Evolutionary conservation across 2,329 filamentous ascomycete genomes (phyloP), one percentile per base, ranked within the genome.

Genomic region (Leptosphaerulina australis): DNA sequence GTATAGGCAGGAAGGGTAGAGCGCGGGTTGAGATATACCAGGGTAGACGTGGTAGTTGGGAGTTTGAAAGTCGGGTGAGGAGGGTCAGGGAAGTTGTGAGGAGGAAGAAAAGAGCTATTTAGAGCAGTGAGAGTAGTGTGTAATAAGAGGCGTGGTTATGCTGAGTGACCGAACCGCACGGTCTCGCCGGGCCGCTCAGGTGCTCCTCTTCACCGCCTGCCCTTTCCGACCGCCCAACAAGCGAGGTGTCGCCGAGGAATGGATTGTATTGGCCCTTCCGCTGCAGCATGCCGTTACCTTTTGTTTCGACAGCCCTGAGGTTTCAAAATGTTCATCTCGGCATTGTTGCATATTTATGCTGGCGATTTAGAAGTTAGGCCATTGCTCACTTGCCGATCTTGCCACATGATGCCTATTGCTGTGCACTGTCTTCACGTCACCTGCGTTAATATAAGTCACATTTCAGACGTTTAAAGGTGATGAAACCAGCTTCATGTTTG

Each of bases 161-260:
- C 25, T 31, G 52, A 46, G 56, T 59, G 58, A 59, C 55, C 50
- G 52, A 56, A 55, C 53, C 48, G 47, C 59, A 49, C 50, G 50
- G 56, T 38, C 56, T 43, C 25, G 48, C 53, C 44, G 30, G 33
- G 55, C 26, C 33, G 49, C 25, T 55, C 55, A 57, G 53, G 55
- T 44, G 46, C 53, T 50, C 53, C 43, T 55, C 34, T 30, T 64
- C 59, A 56, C 60, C 60, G 44, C 50, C 38, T 55, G 52, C 55
- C 45, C 39, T 48, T 47, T 53, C 38, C 50, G 39, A 33, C 17
- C 31, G 24, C 35, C 48, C 48, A 46, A 51, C 41, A 46, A 37
- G 36, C 40, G 47, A 38, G 15, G 25, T 36, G 33, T 20, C 8
- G 33, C 33, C 33, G 30, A 38, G 15, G 18, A 31, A 45, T 17